These are phyloP conservation scores for Trametes versicolor DNA, from an alignment of 1,284 basidiomycete genomes.

Conservation along the genomic window DNA sequence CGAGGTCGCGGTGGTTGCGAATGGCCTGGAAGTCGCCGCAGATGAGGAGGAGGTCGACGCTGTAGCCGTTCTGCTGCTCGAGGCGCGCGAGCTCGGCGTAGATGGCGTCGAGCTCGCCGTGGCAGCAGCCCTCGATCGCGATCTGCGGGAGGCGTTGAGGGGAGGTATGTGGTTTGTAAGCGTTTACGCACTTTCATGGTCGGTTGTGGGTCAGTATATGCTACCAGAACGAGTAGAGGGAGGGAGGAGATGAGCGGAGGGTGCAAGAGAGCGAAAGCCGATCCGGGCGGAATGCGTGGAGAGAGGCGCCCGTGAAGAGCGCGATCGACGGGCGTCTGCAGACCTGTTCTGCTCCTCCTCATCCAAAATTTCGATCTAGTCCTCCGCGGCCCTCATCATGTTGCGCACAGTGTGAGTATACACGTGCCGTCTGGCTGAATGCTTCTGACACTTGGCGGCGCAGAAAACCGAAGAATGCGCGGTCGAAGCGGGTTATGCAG, in stretches of 20 bases:
- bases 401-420: constrained; percentile 51
- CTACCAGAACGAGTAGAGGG: no score
- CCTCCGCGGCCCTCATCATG: constrained; percentile 38
- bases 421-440: neutral
- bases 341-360: constrained; percentile 20
- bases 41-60: constrained; percentile 87
- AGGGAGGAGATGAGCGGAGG: neutral
- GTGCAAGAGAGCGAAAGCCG: neutral
- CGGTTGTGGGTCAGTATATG: neutral
- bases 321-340: constrained; percentile 17
- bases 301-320: constrained; percentile 18
- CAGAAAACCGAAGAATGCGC: constrained; percentile 97
- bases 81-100: constrained; percentile 81
- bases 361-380: constrained; percentile 21
- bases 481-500: constrained; percentile 93
- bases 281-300: neutral
- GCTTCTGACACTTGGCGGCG: constrained; percentile 4
- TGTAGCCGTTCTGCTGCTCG: constrained; percentile 69
- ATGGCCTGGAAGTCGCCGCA: constrained; percentile 98
- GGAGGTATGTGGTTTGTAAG: neutral
- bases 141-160: constrained; percentile 25
- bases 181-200: constrained; percentile 26
- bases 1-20: constrained; percentile 86
- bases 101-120: constrained; percentile 89
- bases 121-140: constrained; percentile 87